Evolutionary conservation across 2,329 filamentous ascomycete species (phyloP).

Genomic region (Aspergillus sp.): DNA sequence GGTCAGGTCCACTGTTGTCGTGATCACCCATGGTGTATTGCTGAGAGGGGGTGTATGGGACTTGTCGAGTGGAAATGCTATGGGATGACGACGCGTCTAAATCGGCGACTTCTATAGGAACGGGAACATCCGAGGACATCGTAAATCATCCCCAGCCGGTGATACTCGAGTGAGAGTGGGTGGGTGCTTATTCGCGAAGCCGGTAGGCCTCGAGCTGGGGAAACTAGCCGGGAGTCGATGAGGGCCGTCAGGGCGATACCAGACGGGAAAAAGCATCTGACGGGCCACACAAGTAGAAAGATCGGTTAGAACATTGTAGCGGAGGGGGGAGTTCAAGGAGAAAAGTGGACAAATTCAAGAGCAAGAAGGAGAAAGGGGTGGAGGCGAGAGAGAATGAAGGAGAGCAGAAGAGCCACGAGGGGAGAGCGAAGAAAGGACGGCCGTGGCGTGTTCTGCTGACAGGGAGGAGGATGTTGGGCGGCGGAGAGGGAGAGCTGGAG

Average conservation of each 20-base stretch:
- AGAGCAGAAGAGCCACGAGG: constrained; percentile 18
- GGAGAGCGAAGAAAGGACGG: constrained; percentile 6
- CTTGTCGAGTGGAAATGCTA: constrained; percentile 8
- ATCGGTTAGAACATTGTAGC: constrained; percentile 20
- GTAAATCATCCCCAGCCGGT: constrained; percentile 12
- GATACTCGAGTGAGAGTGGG: constrained; percentile 6
- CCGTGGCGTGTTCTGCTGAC: constrained; percentile 29
- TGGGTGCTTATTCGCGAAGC: constrained; percentile 7
- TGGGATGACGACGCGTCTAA: constrained; percentile 9
- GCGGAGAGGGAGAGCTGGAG: constrained; percentile 16
- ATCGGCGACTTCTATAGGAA: constrained; percentile 8
- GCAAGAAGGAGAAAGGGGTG: neutral
- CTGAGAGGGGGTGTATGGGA: constrained; percentile 11
- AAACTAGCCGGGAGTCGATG: constrained; percentile 11
- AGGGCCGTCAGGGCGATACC: constrained; percentile 23
- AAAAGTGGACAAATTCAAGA: constrained; percentile 13
- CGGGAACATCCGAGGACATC: constrained; percentile 16
- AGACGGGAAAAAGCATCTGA: constrained; percentile 22
- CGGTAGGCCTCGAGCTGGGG: constrained; percentile 7
- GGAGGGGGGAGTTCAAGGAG: constrained; percentile 8
- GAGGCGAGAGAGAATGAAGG: constrained; percentile 13
- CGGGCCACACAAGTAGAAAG: constrained; percentile 15
- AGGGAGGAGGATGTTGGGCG: constrained; percentile 26
- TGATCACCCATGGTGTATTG: constrained; percentile 30
- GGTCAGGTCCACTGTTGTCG: constrained; percentile 20